Conservation (phyloP, 768 basidiomycete genomes). For the Collybiopsis confluens region DNA sequence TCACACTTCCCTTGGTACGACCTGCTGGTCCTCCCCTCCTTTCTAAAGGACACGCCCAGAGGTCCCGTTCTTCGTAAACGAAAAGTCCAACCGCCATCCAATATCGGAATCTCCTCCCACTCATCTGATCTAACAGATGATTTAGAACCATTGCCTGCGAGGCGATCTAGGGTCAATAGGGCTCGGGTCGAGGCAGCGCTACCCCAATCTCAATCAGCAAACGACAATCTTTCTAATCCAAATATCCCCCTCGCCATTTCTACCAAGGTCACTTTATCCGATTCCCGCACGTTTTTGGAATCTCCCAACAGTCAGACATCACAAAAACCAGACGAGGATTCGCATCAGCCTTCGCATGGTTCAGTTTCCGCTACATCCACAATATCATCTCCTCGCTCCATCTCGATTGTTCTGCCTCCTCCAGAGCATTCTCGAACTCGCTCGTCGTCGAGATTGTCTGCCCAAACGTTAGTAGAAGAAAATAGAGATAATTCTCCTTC, state of each 20-base stretch:
- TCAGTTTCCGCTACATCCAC: slow-evolving; percentile 1
- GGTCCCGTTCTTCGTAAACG: slow-evolving; percentile 5
- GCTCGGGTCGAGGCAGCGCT: background rate
- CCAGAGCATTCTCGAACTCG: slow-evolving; percentile 1
- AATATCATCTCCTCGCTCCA: background rate
- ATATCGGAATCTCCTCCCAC: background rate
- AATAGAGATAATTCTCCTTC: background rate
- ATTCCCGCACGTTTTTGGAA: too few species aligned
- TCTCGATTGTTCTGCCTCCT: background rate
- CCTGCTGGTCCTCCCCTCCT: slow-evolving; percentile 1
- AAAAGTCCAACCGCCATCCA: background rate
- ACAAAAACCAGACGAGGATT: too few species aligned
- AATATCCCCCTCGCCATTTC: background rate
- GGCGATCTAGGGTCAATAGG: background rate
- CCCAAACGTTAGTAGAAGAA: slow-evolving; percentile 1
- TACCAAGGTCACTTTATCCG: background rate
- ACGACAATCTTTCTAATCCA: background rate
- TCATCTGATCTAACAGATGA: background rate
- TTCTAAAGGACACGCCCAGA: slow-evolving; percentile 1
- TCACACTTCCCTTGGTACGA: slow-evolving; percentile 1
- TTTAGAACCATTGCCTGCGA: background rate
- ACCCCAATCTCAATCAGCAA: background rate
- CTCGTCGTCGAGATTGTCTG: slow-evolving; percentile 5
- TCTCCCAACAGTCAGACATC: too few species aligned
- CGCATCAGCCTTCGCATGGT: too few species aligned